Percentiles rank a stretch among this genome's conserved stretches.
Conservation (phyloP, 805 yeast species). For the Metschnikowia baotianmanensis region DNA sequence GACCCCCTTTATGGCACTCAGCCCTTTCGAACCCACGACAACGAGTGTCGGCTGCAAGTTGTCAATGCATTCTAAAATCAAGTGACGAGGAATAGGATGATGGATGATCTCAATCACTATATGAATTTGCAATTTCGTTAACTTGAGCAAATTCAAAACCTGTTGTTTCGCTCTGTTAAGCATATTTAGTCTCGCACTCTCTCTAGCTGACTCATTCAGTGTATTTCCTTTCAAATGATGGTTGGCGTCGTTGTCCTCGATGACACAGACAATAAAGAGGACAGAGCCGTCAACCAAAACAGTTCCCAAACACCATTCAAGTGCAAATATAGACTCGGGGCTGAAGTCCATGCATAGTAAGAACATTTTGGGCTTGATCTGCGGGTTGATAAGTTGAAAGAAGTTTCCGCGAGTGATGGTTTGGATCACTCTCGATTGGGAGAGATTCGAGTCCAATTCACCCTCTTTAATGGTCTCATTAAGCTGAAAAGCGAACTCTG, state of each 20-base stretch:
- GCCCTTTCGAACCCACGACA: slow-evolving; percentile 74
- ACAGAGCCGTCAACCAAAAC: slow-evolving; percentile 81
- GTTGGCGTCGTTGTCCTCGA: slow-evolving; percentile 40
- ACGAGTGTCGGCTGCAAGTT: slow-evolving; percentile 71
- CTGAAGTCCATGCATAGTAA: slow-evolving; percentile 79
- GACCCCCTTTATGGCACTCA: slow-evolving; percentile 69
- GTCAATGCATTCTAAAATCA: slow-evolving; percentile 66
- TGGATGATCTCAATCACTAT: slow-evolving; percentile 72
- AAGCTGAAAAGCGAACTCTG: slow-evolving; percentile 53
- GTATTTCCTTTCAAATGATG: slow-evolving; percentile 42
- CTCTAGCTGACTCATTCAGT: slow-evolving; percentile 35
- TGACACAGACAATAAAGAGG: slow-evolving; percentile 64
- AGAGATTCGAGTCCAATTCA: slow-evolving; percentile 50
- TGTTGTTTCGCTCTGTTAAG: slow-evolving; percentile 43
- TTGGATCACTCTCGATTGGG: slow-evolving; percentile 59
- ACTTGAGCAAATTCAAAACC: slow-evolving; percentile 49
- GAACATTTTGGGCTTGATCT: slow-evolving; percentile 55
- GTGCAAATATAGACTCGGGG: slow-evolving; percentile 77
- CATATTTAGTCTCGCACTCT: slow-evolving; percentile 37
- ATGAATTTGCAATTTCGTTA: slow-evolving; percentile 71
- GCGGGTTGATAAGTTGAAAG: slow-evolving; percentile 48
- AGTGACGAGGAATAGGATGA: slow-evolving; percentile 72
- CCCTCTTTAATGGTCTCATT: slow-evolving; percentile 55
- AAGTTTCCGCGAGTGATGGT: slow-evolving; percentile 70
- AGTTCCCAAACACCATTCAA: slow-evolving; percentile 87